Percentiles rank a stretch among this genome's conserved stretches.
Conservation (phyloP, 2,329 filamentous ascomycete genomes). For the Botryotinia convoluta region DNA sequence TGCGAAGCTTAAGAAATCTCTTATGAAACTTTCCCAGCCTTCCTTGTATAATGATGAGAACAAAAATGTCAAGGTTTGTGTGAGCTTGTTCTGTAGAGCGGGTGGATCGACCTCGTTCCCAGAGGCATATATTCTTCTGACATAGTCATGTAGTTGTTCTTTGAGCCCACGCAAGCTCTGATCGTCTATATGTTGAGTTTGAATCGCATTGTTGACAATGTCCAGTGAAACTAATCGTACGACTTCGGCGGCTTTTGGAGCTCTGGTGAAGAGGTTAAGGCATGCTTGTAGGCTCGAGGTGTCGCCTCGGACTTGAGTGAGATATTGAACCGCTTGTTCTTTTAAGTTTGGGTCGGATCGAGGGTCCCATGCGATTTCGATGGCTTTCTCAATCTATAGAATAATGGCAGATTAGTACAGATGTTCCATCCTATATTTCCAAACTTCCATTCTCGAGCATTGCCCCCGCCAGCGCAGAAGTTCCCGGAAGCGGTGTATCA, state of each 20-base stretch:
- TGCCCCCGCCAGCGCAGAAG: not conserved
- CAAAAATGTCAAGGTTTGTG: conserved; percentile 90
- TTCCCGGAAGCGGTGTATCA: conserved; percentile 20
- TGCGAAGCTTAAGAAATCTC: conserved; percentile 81
- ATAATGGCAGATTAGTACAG: conserved; percentile 23
- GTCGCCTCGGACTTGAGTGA: conserved; percentile 75
- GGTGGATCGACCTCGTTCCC: conserved; percentile 61
- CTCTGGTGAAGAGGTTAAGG: conserved; percentile 77
- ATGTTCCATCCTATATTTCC: not conserved
- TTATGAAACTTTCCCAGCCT: conserved; percentile 86
- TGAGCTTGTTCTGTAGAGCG: conserved; percentile 92
- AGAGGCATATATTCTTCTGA: conserved; percentile 69
- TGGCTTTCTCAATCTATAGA: conserved; percentile 84
- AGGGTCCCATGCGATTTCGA: conserved; percentile 88
- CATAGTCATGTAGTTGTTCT: conserved; percentile 77
- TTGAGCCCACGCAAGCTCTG: conserved; percentile 73
- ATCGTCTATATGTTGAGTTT: conserved; percentile 71
- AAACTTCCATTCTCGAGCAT: not conserved
- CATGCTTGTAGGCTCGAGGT: conserved; percentile 89
- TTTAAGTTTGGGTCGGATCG: conserved; percentile 72
- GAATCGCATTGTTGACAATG: conserved; percentile 87
- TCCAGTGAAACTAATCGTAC: conserved; percentile 88
- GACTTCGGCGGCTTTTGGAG: conserved; percentile 73
- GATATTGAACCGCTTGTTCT: conserved; percentile 77
- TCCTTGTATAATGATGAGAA: conserved; percentile 84